Evolutionary conservation across 2,329 filamentous ascomycete genomes (phyloP).

Genomic region (Chaetomium strumarium): DNA sequence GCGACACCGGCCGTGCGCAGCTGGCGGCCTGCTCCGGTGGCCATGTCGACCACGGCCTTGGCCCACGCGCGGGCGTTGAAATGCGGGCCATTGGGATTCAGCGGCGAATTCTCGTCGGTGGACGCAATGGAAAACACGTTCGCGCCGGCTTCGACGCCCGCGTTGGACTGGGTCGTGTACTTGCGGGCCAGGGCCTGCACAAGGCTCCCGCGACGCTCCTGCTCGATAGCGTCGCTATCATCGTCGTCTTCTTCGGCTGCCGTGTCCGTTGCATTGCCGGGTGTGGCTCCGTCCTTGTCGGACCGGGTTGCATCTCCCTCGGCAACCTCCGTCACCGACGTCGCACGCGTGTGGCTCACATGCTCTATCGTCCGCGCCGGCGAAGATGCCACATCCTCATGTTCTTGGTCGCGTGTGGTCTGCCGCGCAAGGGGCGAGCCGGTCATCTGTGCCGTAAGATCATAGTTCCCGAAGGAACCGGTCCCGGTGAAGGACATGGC

Average conservation of each 20-base stretch:
- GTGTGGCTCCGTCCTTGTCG: slow-evolving; percentile 25
- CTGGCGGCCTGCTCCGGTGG: slow-evolving; percentile 45
- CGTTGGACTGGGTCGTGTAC: slow-evolving; percentile 45
- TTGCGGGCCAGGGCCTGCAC: slow-evolving; percentile 52
- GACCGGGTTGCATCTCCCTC: slow-evolving; percentile 25
- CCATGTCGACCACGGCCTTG: slow-evolving; percentile 50
- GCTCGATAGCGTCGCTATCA: slow-evolving; percentile 37
- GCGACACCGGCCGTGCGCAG: slow-evolving; percentile 59
- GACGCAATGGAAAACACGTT: slow-evolving; percentile 44
- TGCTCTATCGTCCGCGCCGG: slow-evolving; percentile 27
- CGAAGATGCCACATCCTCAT: slow-evolving; percentile 18
- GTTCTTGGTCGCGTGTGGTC: slow-evolving; percentile 27
- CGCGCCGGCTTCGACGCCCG: slow-evolving; percentile 25
- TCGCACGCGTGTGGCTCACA: slow-evolving; percentile 30
- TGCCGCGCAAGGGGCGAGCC: slow-evolving; percentile 33
- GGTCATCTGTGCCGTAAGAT: slow-evolving; percentile 40
- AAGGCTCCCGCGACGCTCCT: slow-evolving; percentile 45
- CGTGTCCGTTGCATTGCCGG: slow-evolving; percentile 27
- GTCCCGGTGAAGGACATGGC: slow-evolving; percentile 39
- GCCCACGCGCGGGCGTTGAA: slow-evolving; percentile 54
- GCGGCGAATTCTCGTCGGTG: slow-evolving; percentile 36
- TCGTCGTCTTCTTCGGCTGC: slow-evolving; percentile 34
- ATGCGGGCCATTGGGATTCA: slow-evolving; percentile 44
- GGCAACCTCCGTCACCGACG: slow-evolving; percentile 34
- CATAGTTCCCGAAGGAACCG: slow-evolving; percentile 42